Percentiles rank a stretch among this genome's conserved stretches.
Evolutionary conservation across 768 basidiomycete species (phyloP).

Genomic region (Pulveroboletus frians): DNA sequence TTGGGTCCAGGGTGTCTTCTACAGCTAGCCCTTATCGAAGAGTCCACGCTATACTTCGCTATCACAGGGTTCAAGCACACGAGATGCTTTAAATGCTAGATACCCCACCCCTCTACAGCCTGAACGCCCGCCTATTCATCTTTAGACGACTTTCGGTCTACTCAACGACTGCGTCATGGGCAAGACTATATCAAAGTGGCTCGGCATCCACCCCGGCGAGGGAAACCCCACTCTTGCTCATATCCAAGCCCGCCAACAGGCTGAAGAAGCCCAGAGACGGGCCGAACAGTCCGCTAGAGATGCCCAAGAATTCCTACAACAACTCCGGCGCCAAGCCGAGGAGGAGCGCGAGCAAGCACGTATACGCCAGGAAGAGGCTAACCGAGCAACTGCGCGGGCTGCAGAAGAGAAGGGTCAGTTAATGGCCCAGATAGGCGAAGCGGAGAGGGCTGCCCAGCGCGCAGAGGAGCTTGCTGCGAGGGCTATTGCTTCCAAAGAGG

Average conservation of each 20-base stretch:
- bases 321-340: slow-evolving; percentile 4
- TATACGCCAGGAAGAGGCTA: slow-evolving; percentile 10
- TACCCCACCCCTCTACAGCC: background rate
- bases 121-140: background rate
- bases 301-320: background rate
- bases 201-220: slow-evolving; percentile 4
- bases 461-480: slow-evolving; percentile 9
- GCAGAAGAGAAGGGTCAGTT: slow-evolving; percentile 5
- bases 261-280: slow-evolving; percentile 4
- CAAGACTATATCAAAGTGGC: background rate
- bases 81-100: background rate
- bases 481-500: slow-evolving; percentile 14
- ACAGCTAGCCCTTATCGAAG: too few relatives aligned
- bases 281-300: slow-evolving; percentile 8
- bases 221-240: slow-evolving; percentile 11
- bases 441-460: background rate
- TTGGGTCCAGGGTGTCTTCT: slow-evolving; percentile 4
- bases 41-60: background rate
- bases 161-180: slow-evolving; percentile 7
- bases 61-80: background rate
- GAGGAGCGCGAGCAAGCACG: slow-evolving; percentile 8
- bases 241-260: slow-evolving; percentile 8
- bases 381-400: background rate
- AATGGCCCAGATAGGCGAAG: slow-evolving; percentile 13
- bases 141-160: background rate